These are phyloP conservation scores for Purshia tridentata DNA, from an alignment of 306 rosid genomes.

Conservation along the genomic window DNA sequence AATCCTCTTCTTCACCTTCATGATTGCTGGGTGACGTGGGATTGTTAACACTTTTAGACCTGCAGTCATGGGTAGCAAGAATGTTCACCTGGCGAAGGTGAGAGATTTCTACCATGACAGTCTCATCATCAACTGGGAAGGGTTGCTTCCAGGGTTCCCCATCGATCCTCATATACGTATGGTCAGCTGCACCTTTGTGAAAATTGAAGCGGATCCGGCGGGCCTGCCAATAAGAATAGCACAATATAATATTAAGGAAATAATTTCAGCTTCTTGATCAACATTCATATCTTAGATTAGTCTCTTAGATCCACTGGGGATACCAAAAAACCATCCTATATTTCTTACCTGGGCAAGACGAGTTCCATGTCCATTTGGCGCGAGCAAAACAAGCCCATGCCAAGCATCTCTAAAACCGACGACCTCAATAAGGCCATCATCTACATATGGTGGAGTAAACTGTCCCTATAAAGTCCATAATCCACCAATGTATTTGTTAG, in stretches of 20 bases:
- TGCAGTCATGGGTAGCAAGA: constrained; percentile 63
- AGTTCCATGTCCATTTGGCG: constrained; percentile 98
- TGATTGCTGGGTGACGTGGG: constrained; percentile 35
- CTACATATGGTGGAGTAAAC: constrained; percentile 78
- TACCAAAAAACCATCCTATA: not conserved
- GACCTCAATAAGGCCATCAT: constrained; percentile 85
- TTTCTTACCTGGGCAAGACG: constrained; percentile 91
- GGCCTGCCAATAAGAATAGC: constrained; percentile 44
- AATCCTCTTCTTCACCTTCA: constrained; percentile 47
- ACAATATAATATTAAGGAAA: not conserved
- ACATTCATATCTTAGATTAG: not conserved
- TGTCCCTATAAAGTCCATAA: constrained; percentile 51
- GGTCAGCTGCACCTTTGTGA: constrained; percentile 66
- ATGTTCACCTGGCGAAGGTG: constrained; percentile 90
- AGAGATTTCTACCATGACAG: constrained; percentile 84
- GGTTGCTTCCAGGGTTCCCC: constrained; percentile 99
- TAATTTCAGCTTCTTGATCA: not conserved
- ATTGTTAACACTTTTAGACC: constrained; percentile 52
- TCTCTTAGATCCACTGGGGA: not conserved
- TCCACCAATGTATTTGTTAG: constrained; percentile 16
- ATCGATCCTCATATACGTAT: constrained; percentile 88
- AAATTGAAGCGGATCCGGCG: constrained; percentile 75
- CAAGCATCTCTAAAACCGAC: constrained; percentile 97
- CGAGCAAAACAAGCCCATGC: constrained; percentile 89
- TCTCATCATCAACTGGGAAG: constrained; percentile 75